Evolutionary conservation across 2,329 filamentous ascomycete genomes (phyloP).

Genomic region (Parastagonospora nodorum): DNA sequence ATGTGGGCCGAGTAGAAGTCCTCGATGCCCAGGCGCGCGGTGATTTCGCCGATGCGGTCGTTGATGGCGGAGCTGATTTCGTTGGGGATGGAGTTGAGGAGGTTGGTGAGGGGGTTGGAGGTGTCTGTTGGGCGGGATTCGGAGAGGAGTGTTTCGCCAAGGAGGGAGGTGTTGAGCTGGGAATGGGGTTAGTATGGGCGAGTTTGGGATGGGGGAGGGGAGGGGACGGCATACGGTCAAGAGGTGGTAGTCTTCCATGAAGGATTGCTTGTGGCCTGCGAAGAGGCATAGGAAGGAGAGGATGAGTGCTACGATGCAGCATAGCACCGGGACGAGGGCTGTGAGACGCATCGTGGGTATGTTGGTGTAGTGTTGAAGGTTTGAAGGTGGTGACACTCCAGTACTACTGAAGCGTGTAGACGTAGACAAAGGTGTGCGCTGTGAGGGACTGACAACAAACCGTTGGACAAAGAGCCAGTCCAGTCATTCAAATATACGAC

Average conservation of each 20-base stretch:
- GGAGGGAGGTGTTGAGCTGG: constrained; percentile 62
- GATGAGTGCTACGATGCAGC: constrained; percentile 60
- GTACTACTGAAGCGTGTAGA: background rate
- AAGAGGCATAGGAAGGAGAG: constrained; percentile 66
- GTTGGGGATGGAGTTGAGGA: constrained; percentile 44
- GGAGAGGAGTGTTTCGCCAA: constrained; percentile 51
- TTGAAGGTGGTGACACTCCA: background rate
- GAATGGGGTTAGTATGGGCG: constrained; percentile 1
- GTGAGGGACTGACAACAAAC: background rate
- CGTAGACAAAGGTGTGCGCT: background rate
- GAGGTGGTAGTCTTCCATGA: constrained; percentile 63
- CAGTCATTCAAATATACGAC: constrained; percentile 11
- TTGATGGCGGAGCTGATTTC: constrained; percentile 37
- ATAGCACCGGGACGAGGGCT: constrained; percentile 56
- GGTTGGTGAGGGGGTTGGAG: constrained; percentile 32
- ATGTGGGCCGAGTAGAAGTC: constrained; percentile 67
- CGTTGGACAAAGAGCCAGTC: constrained; percentile 5
- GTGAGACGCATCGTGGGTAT: constrained; percentile 50
- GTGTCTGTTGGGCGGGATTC: constrained; percentile 26
- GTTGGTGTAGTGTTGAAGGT: constrained; percentile 1
- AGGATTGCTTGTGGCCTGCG: constrained; percentile 60
- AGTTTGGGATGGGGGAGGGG: background rate
- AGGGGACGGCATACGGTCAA: constrained; percentile 55
- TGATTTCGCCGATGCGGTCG: constrained; percentile 52
- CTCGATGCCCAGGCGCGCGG: constrained; percentile 57